Conservation (phyloP, 2,329 filamentous ascomycete genomes). For the Pseudogymnoascus sp. region DNA sequence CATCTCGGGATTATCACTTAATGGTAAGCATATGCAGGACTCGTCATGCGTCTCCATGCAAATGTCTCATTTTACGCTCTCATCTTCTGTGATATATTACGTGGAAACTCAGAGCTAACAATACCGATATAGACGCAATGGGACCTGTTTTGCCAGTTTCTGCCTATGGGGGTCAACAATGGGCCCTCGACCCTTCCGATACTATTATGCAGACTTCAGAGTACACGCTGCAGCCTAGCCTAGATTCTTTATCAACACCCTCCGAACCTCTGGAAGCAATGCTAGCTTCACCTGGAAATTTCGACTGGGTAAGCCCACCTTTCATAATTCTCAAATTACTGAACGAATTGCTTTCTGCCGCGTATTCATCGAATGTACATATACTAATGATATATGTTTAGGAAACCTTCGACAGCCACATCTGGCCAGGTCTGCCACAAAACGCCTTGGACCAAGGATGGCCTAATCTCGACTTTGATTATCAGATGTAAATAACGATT, state of each 20-base stretch:
- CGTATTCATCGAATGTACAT: neutral
- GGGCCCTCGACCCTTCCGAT: neutral
- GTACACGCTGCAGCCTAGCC: neutral
- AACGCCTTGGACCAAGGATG: slow-evolving; percentile 12
- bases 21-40: slow-evolving; percentile 9
- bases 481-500: slow-evolving; percentile 11
- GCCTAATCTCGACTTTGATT: slow-evolving; percentile 13
- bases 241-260: slow-evolving; percentile 3
- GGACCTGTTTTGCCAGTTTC: neutral
- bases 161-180: neutral
- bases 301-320: slow-evolving; percentile 21
- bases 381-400: neutral
- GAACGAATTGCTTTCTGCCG: neutral
- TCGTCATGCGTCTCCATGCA: neutral
- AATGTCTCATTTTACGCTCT: neutral
- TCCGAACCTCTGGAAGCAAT: slow-evolving; percentile 17
- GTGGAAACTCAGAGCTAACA: neutral
- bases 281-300: slow-evolving; percentile 17
- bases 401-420: slow-evolving; percentile 19
- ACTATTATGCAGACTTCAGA: neutral
- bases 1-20: slow-evolving; percentile 13
- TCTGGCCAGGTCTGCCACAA: slow-evolving; percentile 14
- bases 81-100: neutral
- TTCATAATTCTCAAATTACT: neutral
- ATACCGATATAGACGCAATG: neutral